Conservation (phyloP, 306 rosid genomes). For the Sophora flavescens region DNA sequence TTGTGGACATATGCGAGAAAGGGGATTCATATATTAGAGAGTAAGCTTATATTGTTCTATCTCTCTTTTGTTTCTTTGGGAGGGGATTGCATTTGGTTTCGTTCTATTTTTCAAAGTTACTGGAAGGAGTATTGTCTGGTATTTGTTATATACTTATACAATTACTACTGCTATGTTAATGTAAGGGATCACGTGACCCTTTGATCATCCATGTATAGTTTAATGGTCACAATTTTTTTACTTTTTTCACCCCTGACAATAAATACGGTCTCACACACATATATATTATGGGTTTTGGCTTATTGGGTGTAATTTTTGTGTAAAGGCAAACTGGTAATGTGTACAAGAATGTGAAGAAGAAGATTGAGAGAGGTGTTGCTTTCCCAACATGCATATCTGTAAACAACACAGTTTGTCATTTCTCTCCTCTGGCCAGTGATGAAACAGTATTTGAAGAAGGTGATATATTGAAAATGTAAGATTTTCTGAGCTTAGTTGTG, state of each 20-base stretch:
- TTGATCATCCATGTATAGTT: too few species aligned
- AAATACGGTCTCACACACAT: too few species aligned
- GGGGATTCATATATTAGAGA: slow-evolving; percentile 85
- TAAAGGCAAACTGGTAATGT: slow-evolving; percentile 79
- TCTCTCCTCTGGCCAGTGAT: slow-evolving; percentile 85
- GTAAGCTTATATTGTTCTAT: slow-evolving; percentile 51
- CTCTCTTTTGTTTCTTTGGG: too few species aligned
- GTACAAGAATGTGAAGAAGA: slow-evolving; percentile 86
- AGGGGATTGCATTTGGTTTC: neutral
- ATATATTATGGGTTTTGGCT: slow-evolving; percentile 37
- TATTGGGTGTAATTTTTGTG: slow-evolving; percentile 44
- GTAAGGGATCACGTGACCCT: too few species aligned
- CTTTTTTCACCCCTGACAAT: too few species aligned
- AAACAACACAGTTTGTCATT: slow-evolving; percentile 85
- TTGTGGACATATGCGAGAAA: slow-evolving; percentile 84
- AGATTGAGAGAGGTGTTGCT: slow-evolving; percentile 92
- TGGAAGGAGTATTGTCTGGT: neutral
- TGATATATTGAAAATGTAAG: slow-evolving; percentile 85
- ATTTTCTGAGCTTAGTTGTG: neutral
- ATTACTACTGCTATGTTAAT: slow-evolving; percentile 4
- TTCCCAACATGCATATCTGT: slow-evolving; percentile 91
- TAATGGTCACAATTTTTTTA: too few species aligned
- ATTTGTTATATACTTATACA: neutral
- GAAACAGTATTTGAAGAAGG: slow-evolving; percentile 80
- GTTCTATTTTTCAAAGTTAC: neutral